These are phyloP conservation scores for Paratrimastix pyriformis DNA, from an alignment of 78 protist species.

Conservation along the genomic window DNA sequence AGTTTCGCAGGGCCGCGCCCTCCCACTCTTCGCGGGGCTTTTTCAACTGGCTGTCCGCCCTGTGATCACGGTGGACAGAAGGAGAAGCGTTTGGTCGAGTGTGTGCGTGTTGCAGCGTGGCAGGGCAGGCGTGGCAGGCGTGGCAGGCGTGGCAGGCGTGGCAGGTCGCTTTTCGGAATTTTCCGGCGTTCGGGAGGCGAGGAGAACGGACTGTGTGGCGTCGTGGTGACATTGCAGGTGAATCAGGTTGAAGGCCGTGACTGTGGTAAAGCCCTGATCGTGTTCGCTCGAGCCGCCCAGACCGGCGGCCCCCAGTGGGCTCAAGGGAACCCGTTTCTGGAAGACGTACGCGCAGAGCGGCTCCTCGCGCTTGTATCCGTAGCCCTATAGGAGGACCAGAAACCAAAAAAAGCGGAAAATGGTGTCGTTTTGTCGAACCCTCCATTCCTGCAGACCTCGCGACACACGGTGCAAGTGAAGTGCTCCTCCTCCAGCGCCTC, in stretches of 20 bases:
- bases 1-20: slow-evolving; percentile 74
- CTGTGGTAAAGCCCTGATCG: slow-evolving; percentile 39
- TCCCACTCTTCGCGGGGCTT: slow-evolving; percentile 79
- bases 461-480: slow-evolving; percentile 62
- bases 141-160: not conserved
- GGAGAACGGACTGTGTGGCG: slow-evolving; percentile 60
- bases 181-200: too few species aligned
- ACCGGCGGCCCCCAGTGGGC: not conserved
- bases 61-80: too few species aligned
- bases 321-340: not conserved
- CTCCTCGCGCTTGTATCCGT: slow-evolving; percentile 11
- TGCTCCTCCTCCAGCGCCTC: slow-evolving; percentile 56
- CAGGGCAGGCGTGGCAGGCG: not conserved
- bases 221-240: slow-evolving; percentile 68
- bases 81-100: too few species aligned
- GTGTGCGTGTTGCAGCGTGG: slow-evolving; percentile 23
- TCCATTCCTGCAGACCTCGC: slow-evolving; percentile 48
- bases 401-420: too few species aligned
- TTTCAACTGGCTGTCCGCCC: too few species aligned
- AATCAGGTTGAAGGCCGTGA: slow-evolving; percentile 62
- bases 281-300: not conserved
- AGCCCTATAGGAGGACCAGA: too few species aligned
- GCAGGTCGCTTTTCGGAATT: too few species aligned
- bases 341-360: not conserved
- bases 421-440: too few species aligned